Evolutionary conservation across 2,329 filamentous ascomycete species (phyloP).

Genomic region (Aspergillus sp.): DNA sequence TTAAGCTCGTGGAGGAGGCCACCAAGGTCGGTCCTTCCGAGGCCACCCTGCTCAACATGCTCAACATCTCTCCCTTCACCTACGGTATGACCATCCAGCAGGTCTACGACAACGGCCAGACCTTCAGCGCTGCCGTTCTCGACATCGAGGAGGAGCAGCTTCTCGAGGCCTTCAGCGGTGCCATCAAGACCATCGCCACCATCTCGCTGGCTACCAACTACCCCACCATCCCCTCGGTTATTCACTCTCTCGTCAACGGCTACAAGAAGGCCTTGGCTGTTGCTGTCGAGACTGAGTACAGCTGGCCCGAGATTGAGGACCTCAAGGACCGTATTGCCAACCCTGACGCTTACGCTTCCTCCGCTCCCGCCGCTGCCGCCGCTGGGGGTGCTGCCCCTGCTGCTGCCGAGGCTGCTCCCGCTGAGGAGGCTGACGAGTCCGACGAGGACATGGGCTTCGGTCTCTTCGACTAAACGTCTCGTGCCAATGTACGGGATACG

Average conservation of each 20-base stretch:
- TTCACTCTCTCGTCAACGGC: slow-evolving; percentile 93
- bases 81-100: slow-evolving; percentile 96
- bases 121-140: slow-evolving; percentile 79
- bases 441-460: slow-evolving; percentile 69
- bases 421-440: slow-evolving; percentile 66
- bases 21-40: slow-evolving; percentile 97
- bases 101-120: slow-evolving; percentile 97
- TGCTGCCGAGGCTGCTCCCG: slow-evolving; percentile 56
- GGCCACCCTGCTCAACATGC: slow-evolving; percentile 98
- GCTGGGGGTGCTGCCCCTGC: slow-evolving; percentile 53
- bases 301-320: slow-evolving; percentile 93
- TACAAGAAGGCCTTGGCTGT: slow-evolving; percentile 95
- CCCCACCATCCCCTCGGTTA: slow-evolving; percentile 93
- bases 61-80: slow-evolving; percentile 99
- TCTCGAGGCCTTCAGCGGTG: slow-evolving; percentile 74
- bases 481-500: slow-evolving; percentile 25
- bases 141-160: slow-evolving; percentile 96
- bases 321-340: slow-evolving; percentile 99
- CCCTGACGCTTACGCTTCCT: slow-evolving; percentile 89
- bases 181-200: slow-evolving; percentile 82
- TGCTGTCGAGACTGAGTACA: slow-evolving; percentile 85
- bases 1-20: slow-evolving; percentile 94
- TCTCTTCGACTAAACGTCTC: slow-evolving; percentile 66
- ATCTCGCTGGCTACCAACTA: slow-evolving; percentile 92
- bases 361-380: slow-evolving; percentile 71